Evolutionary conservation across 2,329 filamentous ascomycete genomes (phyloP).

Genomic region (Aspergillus pseudotamarii): DNA sequence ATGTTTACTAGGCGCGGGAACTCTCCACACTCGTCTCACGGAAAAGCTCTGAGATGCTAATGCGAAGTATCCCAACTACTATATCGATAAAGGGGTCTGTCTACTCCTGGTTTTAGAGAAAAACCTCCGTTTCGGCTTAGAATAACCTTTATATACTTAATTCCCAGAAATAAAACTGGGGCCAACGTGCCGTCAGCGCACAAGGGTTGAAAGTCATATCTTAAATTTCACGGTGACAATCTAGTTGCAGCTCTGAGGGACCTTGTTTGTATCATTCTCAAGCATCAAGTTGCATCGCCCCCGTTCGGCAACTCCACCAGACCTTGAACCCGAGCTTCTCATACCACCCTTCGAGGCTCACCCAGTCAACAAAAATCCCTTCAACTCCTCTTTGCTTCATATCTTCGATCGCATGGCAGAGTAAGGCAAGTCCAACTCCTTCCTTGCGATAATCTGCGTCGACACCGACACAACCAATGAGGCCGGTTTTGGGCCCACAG

Average conservation of each 20-base stretch:
- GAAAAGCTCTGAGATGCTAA: not conserved
- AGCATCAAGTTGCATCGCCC: slow-evolving; percentile 21
- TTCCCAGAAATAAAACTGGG: not conserved
- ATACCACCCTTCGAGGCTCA: slow-evolving; percentile 48
- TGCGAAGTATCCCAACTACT: not conserved
- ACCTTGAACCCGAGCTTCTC: slow-evolving; percentile 47
- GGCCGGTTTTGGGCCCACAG: slow-evolving; percentile 43
- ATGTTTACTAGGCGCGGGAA: no score
- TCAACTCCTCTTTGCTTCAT: slow-evolving; percentile 46
- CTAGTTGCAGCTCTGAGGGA: not conserved
- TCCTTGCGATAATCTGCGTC: slow-evolving; percentile 40
- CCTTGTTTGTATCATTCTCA: not conserved
- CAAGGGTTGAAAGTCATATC: not conserved
- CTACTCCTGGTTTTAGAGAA: not conserved
- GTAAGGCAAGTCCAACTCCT: slow-evolving; percentile 46
- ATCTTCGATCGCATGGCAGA: slow-evolving; percentile 48
- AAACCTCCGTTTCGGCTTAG: not conserved
- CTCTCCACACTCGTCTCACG: not conserved
- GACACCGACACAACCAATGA: slow-evolving; percentile 51
- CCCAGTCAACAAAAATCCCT: slow-evolving; percentile 50
- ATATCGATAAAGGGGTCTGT: not conserved
- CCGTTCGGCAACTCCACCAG: slow-evolving; percentile 44
- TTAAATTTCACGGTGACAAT: not conserved
- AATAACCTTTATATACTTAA: not conserved
- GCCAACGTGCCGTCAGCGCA: not conserved